These are phyloP conservation scores for Sergeia podlipaevii DNA, from an alignment of 208 protist species.

Conservation along the genomic window DNA sequence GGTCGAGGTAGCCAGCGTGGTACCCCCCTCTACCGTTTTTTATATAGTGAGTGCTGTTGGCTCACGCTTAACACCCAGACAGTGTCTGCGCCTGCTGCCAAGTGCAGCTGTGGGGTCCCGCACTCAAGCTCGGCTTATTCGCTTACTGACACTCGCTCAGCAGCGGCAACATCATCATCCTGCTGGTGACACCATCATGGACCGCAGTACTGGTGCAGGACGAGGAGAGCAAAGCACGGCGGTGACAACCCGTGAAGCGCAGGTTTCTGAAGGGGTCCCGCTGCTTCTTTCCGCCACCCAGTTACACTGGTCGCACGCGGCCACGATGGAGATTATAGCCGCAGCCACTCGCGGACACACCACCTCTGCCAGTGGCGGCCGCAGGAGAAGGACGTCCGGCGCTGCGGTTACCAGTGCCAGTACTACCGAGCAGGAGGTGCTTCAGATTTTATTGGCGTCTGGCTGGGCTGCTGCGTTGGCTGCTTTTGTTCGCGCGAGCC, in stretches of 20 bases:
- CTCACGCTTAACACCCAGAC: constrained; percentile 29
- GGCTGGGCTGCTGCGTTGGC: constrained; percentile 44
- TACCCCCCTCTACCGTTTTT: neutral
- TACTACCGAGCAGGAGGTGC: constrained; percentile 19
- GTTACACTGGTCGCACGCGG: too few species aligned
- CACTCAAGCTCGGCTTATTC: constrained; percentile 50
- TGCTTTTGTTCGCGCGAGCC: constrained; percentile 21
- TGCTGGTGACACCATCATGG: neutral
- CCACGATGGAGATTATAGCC: too few species aligned
- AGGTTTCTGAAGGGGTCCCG: neutral
- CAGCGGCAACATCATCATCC: neutral
- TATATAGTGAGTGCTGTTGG: constrained; percentile 19
- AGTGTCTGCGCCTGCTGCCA: constrained; percentile 61
- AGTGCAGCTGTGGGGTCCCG: constrained; percentile 46
- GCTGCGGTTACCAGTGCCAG: neutral
- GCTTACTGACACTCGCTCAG: constrained; percentile 12
- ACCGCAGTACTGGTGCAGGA: constrained; percentile 4
- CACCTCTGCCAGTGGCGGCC: neutral
- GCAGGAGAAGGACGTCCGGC: neutral
- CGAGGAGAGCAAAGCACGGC: neutral
- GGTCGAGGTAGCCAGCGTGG: neutral
- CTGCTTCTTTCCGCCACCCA: neutral
- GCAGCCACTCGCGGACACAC: neutral
- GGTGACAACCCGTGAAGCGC: neutral
- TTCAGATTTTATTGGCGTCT: constrained; percentile 44